Evolutionary conservation across 352 stramenopile species (phyloP).

Genomic region (Pythium phragmitis): DNA sequence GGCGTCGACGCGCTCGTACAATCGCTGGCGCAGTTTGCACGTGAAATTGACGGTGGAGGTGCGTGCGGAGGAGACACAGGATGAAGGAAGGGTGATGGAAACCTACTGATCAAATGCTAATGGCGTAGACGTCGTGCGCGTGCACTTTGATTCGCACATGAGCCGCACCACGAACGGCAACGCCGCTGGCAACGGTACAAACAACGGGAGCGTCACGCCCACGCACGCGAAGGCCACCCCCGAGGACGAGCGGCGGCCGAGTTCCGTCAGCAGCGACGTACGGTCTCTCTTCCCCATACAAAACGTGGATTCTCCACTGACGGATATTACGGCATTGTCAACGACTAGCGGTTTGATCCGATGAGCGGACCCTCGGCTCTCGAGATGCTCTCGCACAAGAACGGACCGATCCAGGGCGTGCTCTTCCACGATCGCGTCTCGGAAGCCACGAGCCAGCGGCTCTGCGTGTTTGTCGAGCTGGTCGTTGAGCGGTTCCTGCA

Average conservation of each 20-base stretch:
- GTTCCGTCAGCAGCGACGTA: slow-evolving; percentile 20
- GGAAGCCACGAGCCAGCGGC: slow-evolving; percentile 39
- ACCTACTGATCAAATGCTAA: slow-evolving; percentile 2
- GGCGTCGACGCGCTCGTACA: slow-evolving; percentile 77
- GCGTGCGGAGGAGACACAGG: not conserved
- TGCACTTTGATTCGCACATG: slow-evolving; percentile 55
- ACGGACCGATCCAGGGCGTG: slow-evolving; percentile 57
- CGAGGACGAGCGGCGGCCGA: slow-evolving; percentile 26
- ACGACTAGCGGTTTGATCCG: not conserved
- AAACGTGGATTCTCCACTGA: not conserved
- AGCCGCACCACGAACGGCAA: slow-evolving; percentile 20
- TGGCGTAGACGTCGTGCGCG: slow-evolving; percentile 61
- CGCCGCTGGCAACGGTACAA: slow-evolving; percentile 7
- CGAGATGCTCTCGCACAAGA: slow-evolving; percentile 76
- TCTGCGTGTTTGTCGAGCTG: slow-evolving; percentile 60
- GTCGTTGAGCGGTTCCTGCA: slow-evolving; percentile 51
- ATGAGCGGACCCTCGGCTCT: slow-evolving; percentile 40
- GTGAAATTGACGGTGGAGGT: slow-evolving; percentile 84
- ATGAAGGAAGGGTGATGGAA: not conserved
- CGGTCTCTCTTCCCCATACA: not conserved
- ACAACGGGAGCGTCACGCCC: slow-evolving; percentile 22
- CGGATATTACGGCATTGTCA: too few species aligned
- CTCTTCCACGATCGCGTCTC: slow-evolving; percentile 74
- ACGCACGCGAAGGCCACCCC: slow-evolving; percentile 17
- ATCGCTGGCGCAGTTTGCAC: slow-evolving; percentile 81